phyloP scores from a whole-genome alignment of 495 filamentous ascomycete species.

The Letharia columbiana region DNA sequence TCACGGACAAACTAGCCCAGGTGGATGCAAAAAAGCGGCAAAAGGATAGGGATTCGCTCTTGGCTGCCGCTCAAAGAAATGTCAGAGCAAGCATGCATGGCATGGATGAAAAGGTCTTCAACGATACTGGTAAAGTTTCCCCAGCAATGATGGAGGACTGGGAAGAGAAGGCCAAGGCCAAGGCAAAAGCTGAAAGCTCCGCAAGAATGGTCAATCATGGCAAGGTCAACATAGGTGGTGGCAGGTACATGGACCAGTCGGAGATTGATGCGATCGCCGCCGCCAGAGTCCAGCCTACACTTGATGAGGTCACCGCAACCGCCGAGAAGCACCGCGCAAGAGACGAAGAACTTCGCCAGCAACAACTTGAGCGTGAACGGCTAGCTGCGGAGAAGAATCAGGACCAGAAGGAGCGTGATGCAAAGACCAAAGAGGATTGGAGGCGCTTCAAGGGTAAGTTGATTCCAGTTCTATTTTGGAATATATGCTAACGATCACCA shows the following conservation, averaged over 20 bases:
- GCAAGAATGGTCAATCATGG: slow-evolving; percentile 46
- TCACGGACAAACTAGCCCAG: slow-evolving; percentile 56
- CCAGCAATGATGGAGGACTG: slow-evolving; percentile 63
- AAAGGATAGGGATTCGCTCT: slow-evolving; percentile 61
- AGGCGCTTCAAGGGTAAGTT: slow-evolving; percentile 42
- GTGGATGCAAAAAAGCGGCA: slow-evolving; percentile 69
- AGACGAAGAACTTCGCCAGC: slow-evolving; percentile 48
- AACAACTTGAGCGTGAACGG: slow-evolving; percentile 44
- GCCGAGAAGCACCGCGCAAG: slow-evolving; percentile 58
- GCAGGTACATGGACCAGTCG: slow-evolving; percentile 66
- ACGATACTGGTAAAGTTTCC: slow-evolving; percentile 66
- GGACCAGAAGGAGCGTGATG: slow-evolving; percentile 32
- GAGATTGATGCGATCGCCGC: slow-evolving; percentile 77
- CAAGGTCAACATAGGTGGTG: slow-evolving; percentile 71
- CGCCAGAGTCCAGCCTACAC: slow-evolving; percentile 70
- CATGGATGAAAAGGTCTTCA: slow-evolving; percentile 71
- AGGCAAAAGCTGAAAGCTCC: slow-evolving; percentile 58
- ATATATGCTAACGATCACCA: slow-evolving; percentile 23
- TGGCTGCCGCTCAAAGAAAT: slow-evolving; percentile 75
- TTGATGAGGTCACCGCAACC: slow-evolving; percentile 80
- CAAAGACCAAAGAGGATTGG: slow-evolving; percentile 27
- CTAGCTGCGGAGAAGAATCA: slow-evolving; percentile 41
- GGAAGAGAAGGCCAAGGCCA: slow-evolving; percentile 63
- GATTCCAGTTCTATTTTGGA: not conserved
- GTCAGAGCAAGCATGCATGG: slow-evolving; percentile 66